phyloP scores from a whole-genome alignment of 2,329 filamentous ascomycete species.

The Cladobotryum protrusum region DNA sequence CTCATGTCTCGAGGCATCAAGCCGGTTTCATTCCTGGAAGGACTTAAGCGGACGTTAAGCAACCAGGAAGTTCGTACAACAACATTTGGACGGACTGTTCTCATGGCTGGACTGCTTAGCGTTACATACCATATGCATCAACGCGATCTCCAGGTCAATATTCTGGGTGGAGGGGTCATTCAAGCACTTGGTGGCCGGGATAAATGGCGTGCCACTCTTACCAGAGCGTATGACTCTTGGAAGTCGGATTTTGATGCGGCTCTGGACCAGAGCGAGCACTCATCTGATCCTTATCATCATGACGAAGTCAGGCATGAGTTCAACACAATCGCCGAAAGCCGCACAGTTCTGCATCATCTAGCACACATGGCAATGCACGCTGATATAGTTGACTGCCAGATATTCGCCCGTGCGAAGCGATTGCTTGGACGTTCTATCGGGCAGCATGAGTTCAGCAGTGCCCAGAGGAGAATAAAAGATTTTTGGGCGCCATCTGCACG shows the following conservation, averaged over 20 bases:
- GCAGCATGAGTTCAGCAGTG: slow-evolving; percentile 70
- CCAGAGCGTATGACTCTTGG: slow-evolving; percentile 89
- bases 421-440: slow-evolving; percentile 83
- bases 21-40: slow-evolving; percentile 81
- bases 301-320: slow-evolving; percentile 53
- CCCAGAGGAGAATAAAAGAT: slow-evolving; percentile 78
- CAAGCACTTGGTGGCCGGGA: slow-evolving; percentile 79
- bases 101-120: slow-evolving; percentile 90
- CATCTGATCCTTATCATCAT: slow-evolving; percentile 49
- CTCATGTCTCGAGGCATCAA: slow-evolving; percentile 76
- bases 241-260: slow-evolving; percentile 85
- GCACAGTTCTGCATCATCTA: slow-evolving; percentile 84
- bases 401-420: slow-evolving; percentile 82
- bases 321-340: slow-evolving; percentile 71
- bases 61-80: slow-evolving; percentile 84
- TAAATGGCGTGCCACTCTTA: slow-evolving; percentile 82
- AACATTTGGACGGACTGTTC: slow-evolving; percentile 82
- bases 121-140: slow-evolving; percentile 98
- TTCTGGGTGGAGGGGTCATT: slow-evolving; percentile 65
- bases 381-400: slow-evolving; percentile 95
- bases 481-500: slow-evolving; percentile 83
- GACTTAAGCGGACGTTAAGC: slow-evolving; percentile 81
- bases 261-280: slow-evolving; percentile 52
- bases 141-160: slow-evolving; percentile 85
- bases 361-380: slow-evolving; percentile 98